Evolutionary conservation across 164 flowering plant species (phyloP).

Genomic region (Cinnamomum chago): DNA sequence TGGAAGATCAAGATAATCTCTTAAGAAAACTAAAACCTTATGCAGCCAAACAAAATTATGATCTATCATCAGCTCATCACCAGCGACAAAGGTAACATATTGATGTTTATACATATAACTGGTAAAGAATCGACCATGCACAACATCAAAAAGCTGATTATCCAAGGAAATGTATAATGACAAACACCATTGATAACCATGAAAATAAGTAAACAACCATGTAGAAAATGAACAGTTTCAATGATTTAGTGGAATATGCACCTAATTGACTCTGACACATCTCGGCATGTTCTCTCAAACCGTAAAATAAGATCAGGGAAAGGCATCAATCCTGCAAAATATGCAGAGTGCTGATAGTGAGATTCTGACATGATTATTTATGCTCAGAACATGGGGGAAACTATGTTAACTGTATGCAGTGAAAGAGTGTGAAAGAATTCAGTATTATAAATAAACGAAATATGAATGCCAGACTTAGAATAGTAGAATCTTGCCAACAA

Average conservation of each 20-base stretch:
- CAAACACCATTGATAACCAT: neutral
- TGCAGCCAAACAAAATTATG: neutral
- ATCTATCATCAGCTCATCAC: too few relatives aligned
- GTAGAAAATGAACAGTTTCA: neutral
- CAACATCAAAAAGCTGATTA: neutral
- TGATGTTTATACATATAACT: neutral
- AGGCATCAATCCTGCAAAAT: conserved; percentile 71
- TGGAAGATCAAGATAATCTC: neutral
- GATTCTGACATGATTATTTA: neutral
- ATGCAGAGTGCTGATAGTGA: conserved; percentile 1
- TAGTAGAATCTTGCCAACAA: neutral
- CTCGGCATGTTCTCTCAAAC: conserved; percentile 74
- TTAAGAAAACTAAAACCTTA: neutral
- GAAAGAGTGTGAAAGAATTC: neutral
- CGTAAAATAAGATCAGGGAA: conserved; percentile 75
- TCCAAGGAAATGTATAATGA: neutral
- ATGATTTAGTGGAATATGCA: conserved; percentile 15
- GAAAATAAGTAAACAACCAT: neutral
- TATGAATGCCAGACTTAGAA: neutral
- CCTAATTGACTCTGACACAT: conserved; percentile 83
- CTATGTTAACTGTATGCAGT: neutral
- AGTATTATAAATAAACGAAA: neutral
- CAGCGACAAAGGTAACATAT: neutral
- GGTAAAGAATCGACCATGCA: neutral
- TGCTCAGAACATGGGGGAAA: neutral